These are phyloP conservation scores for Phytophthora hibernalis DNA, from an alignment of 352 stramenopile genomes.

Conservation along the genomic window DNA sequence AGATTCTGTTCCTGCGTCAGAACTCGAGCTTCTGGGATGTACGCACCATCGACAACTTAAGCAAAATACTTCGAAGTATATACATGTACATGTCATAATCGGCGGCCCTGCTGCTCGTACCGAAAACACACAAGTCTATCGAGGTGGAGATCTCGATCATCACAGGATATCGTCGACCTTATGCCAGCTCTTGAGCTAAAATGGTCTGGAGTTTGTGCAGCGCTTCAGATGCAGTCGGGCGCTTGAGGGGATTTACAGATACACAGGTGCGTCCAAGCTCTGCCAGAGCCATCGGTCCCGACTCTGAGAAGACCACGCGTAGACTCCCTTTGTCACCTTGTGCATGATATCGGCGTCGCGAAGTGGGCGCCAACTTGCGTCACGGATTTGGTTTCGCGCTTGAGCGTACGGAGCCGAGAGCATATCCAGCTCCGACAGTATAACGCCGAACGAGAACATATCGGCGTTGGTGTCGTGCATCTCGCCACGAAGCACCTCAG, in stretches of 20 bases:
- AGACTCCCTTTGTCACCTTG: constrained; percentile 42
- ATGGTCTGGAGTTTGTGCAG: constrained; percentile 47
- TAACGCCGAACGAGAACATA: constrained; percentile 85
- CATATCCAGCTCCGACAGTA: constrained; percentile 72
- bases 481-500: constrained; percentile 75
- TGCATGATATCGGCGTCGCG: constrained; percentile 40
- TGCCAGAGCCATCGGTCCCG: constrained; percentile 27
- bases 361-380: constrained; percentile 30
- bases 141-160: constrained; percentile 7
- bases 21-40: constrained; percentile 13
- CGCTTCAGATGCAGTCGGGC: constrained; percentile 40
- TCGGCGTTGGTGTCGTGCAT: constrained; percentile 78
- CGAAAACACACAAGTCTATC: constrained; percentile 27
- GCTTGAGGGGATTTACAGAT: constrained; percentile 31
- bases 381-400: constrained; percentile 20
- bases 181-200: constrained; percentile 29
- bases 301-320: constrained; percentile 33
- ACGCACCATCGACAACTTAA: constrained; percentile 2
- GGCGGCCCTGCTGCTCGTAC: too few species aligned
- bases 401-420: constrained; percentile 41
- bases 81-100: too few species aligned
- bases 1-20: constrained; percentile 18
- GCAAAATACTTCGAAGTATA: too few species aligned
- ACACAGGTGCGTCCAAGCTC: constrained; percentile 36
- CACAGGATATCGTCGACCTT: not conserved